Base-by-base conservation (phyloP, 306 rosid genomes). In the Canavalia ensiformis region DNA sequence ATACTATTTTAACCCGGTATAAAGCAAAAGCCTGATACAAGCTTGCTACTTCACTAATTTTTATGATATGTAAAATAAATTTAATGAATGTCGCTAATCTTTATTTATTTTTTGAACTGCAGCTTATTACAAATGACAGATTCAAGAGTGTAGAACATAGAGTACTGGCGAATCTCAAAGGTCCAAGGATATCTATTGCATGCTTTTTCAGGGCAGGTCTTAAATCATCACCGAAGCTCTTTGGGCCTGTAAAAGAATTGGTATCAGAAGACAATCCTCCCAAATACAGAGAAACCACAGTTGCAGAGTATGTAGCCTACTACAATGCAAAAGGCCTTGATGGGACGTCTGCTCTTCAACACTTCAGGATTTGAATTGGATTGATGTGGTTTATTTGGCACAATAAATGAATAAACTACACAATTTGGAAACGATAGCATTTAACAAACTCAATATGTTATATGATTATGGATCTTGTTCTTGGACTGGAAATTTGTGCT, bases 81-180 rank as follows among this genome's bases (percentile, higher is more conserved):
- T 51, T 4, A n/a, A 46, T 46, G 39, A 70, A 12, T 8, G 35
- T 13, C 9, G 49, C 66, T 72, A 30, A 49, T 60, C 49, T 28
- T 39, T 11, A 11, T 1, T 63, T 63, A 2, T 59, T 35, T 62
- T 28, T 42, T 64, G 51, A 65, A 31, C 10, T 33, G 70, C 81
- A 81, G 85, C 85, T 82, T 7, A 28, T 75, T 67, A 82, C 85
- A 75, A 82, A 81, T 65, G 84, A 74, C 62, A 74, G 59, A 55
- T 81, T 81, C 75, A 81, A 54, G 75, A 81, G 84, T 65, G 80
- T 55, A 0, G 80, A 81, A 34, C 84, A 81, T 6, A 74, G 75
- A 81, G 84, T 81, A 1, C 51, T 65, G 30, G 75, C 84, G 45
- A 81, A 74, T 56, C 47, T 25, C 44, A 25, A 0, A 54, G 84